A percentile compares a stretch with the other conserved stretches of the same genome.
phyloP scores from a whole-genome alignment of 352 stramenopile genomes.

The Pythium vanterpoolii region DNA sequence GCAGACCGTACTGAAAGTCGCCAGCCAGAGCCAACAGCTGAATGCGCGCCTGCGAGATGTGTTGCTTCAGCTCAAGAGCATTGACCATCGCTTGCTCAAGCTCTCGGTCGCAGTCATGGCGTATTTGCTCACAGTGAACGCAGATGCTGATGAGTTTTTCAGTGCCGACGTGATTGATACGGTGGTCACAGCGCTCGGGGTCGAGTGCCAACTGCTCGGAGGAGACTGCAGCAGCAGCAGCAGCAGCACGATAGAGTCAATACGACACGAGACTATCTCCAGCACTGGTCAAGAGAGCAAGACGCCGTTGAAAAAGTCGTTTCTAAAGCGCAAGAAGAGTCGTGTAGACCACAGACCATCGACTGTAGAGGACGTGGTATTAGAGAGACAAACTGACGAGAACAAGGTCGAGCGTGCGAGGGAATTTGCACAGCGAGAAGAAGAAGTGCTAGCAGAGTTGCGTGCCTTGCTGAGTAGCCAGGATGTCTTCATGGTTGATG shows the following conservation, averaged over 20 bases:
- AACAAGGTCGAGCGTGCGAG: not conserved
- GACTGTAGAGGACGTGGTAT: not conserved
- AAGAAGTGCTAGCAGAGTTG: conserved; percentile 19
- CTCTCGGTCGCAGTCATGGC: conserved; percentile 36
- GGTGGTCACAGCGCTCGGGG: conserved; percentile 19
- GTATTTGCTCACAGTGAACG: conserved; percentile 35
- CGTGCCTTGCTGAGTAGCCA: conserved; percentile 25
- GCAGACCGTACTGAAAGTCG: conserved; percentile 36
- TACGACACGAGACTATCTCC: not conserved
- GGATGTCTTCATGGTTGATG: conserved; percentile 37
- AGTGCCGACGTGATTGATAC: conserved; percentile 31
- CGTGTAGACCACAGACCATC: not conserved
- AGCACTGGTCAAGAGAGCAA: conserved; percentile 1
- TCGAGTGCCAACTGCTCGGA: conserved; percentile 1
- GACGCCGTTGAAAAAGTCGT: conserved; percentile 33
- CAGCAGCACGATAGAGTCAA: not conserved
- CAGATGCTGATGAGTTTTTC: conserved; percentile 34
- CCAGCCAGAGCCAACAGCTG: conserved; percentile 18
- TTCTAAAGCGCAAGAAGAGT: conserved; percentile 50
- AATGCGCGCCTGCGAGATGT: conserved; percentile 31
- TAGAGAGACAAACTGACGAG: not conserved
- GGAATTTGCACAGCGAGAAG: conserved; percentile 9
- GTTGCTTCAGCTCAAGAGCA: conserved; percentile 19
- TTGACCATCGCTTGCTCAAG: conserved; percentile 11
- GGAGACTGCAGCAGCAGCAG: not conserved